Evolutionary conservation across 345 rosid genomes (phyloP), one percentile per base, ranked within the genome.

Genomic region (Odontarrhena argentea): DNA sequence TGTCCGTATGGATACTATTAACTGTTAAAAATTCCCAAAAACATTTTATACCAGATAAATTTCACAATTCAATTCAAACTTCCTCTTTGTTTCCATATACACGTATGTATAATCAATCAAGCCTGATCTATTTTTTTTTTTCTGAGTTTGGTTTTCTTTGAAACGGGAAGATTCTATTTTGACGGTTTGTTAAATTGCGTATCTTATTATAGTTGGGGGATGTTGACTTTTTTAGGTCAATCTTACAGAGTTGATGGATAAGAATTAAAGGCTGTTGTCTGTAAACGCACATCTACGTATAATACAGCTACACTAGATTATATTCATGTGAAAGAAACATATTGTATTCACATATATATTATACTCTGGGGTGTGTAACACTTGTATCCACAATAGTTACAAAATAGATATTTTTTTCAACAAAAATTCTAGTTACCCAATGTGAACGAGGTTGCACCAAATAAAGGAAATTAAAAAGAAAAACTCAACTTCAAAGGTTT

Each of bases 221-320:
- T 34, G 54, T 26, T 55, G 64, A 56, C 55, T 55, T 24, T 34
- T 45, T 36, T 36, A 13, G 42, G 32, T 70, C 41, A 63, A 26
- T 3, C 25, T 62, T 62, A 36, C 37, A 54, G 7, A 42, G 43
- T 60, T 11, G 11, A 70, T 62, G 41, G 63, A 70, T 70, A 70
- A 36, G 63, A 62, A 36, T 18, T 18, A 18, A 18, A 45, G 42
- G 2, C 15, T 40, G 28, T 51, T 28, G 22, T 44, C 38, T 70
- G 3, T 35, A 70, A 26, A 54, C 57, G 56, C 68, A 54, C 49
- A 14, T 45, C 68, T 26, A 45, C 75, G 42, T 63, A 63, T 70
- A 58, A 46, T 15, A 41, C 26, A 25, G 7, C 36, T 28, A 18
- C 14, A 60, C 26, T 41, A 41, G 22, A 12, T 2, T 12, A 12